These are phyloP conservation scores for Trichosanthes cucumerina DNA, from an alignment of 306 rosid genomes.

Conservation along the genomic window DNA sequence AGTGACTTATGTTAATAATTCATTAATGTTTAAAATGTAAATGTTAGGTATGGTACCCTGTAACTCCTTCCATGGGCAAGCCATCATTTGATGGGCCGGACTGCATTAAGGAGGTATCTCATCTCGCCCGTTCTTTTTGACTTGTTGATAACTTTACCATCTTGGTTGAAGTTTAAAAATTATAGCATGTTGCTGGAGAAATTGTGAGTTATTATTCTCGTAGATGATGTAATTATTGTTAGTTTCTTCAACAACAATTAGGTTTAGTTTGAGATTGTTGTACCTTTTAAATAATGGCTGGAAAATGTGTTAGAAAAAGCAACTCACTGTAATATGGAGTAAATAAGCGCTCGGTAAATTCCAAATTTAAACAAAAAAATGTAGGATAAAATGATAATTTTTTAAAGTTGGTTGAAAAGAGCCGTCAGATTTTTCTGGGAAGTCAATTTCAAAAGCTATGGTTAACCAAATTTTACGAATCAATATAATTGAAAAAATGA, in stretches of 20 bases:
- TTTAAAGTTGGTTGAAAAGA: no score
- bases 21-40: not conserved
- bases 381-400: no score
- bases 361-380: no score
- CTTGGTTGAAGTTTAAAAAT: not conserved
- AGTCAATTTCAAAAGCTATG: no score
- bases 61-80: constrained; percentile 77
- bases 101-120: constrained; percentile 67
- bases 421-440: no score
- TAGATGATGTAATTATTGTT: constrained; percentile 12
- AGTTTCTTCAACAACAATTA: not conserved
- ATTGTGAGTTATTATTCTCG: not conserved
- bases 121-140: not conserved
- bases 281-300: no score
- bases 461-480: no score
- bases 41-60: constrained; percentile 74
- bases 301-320: no score
- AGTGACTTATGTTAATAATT: not conserved
- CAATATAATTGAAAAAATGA: no score
- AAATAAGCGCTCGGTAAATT: no score
- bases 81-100: constrained; percentile 75
- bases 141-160: not conserved
- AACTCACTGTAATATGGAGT: no score
- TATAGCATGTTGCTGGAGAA: not conserved
- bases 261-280: not conserved